Evolutionary conservation across 208 protist genomes (phyloP), one percentile per base, ranked within the genome.

Genomic region (Trypanosoma scelopori): DNA sequence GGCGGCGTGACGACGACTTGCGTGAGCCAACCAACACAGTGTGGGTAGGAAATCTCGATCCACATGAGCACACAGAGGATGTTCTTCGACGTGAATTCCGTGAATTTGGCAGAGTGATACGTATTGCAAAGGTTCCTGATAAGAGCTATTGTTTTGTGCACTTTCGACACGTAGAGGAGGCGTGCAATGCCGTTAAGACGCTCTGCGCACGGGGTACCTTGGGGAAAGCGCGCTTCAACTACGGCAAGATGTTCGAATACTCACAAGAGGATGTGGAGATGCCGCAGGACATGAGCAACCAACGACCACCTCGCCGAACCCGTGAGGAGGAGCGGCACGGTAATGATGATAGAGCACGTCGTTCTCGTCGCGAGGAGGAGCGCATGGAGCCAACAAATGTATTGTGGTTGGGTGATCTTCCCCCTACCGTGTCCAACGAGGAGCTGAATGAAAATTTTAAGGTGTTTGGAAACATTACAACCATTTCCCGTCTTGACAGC

Each of bases 21-120:
- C 81, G 84, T 7, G 84, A 92, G 45, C 76, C 89, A 23, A 95
- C 89, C 5, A 95, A 95, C 75, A 95, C 89, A 18, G 89, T 95
- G 6, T 95, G 89, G 89, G 77, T 92, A 3, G 89, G 86, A 63
- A 93, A 85, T 73, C 75, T 93, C 22, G 82, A 93, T 61, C 53
- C 75, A 0, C 41, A 66, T 18, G 52, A 77, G 46, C 82, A 92
- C 64, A 74, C 67, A 20, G 82, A 89, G 12, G 71, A 70, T 16
- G 65, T 69, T 51, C 65, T 95, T 35, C 76, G 81, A 47, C 48
- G 74, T 37, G 79, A 63, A 47, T 87, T 95, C 64, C 63, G 72
- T 47, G 76, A 84, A 59, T 95, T 91, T 62, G 89, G 89, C 41
- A 81, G 76, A 61, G 84, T 95, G 16, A 90, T 95, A 74, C 81